Base-by-base conservation (phyloP, 345 rosid genomes). In the Aquilaria yunnanensis region DNA sequence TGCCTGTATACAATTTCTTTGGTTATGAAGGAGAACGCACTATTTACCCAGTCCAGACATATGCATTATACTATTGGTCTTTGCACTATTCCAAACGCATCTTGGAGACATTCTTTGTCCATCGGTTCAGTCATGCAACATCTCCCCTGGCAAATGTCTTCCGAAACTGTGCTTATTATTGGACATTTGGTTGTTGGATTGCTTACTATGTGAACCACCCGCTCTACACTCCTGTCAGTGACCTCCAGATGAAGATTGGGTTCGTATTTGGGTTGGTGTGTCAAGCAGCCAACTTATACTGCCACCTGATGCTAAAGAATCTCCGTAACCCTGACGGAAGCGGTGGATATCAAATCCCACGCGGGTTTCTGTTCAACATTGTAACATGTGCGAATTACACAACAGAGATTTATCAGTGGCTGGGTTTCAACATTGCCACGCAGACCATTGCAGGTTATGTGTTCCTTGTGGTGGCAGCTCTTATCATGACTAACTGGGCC, bases 341-440 rank as follows among this genome's bases (percentile, higher is more conserved):
- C 72, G 96, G 90, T 58, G 96, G 96, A 34, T 94, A 94, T 70
- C 99, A 94, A 71, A 91, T 94, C 56, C 99, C 99, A 6, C 69
- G 47, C 2, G 99, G 97, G 12, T 94, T 94, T 84, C 80, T 94
- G 73, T 94, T 94, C 75, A 89, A 94, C 70, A 79, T 91, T 14
- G 97, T 94, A 70, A 91, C 99, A 0, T 94, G 97, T 52, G 97
- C 97, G n/a, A 94, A 94, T 66, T 94, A 94, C 81, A 86, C 96
- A 0, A 94, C 97, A 0, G 99, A 94, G 79, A 91, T 91, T 56
- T 94, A 94, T 72, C 99, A 94, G 71, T 94, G 97, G 99, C 47
- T 94, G 68, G 99, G 97, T 53, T 94, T 90, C 89, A 94, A 94
- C 57, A 80, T 88, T 30, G 99, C 99, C 0, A 94, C 96, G 1